Evolutionary conservation across 257 asterid species (phyloP).

Genomic region (Lantana camara): DNA sequence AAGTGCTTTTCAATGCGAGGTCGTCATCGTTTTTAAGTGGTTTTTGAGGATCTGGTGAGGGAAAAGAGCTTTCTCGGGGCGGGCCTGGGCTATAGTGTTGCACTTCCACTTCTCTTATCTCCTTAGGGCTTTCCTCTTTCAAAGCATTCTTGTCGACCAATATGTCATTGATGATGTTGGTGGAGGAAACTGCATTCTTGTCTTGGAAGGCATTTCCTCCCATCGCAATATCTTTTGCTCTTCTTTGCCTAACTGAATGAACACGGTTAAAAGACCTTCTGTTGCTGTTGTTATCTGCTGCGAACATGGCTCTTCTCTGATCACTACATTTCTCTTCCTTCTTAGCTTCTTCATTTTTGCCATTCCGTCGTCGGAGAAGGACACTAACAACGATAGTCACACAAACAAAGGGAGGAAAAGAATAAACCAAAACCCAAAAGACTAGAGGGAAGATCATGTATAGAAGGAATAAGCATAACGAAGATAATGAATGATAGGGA

Average conservation of each 20-base stretch:
- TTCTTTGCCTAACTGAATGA: slow-evolving; percentile 69
- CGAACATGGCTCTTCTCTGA: background rate
- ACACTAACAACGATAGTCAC: slow-evolving; percentile 31
- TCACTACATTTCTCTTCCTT: slow-evolving; percentile 8
- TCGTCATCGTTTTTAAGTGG: slow-evolving; percentile 4
- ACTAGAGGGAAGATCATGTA: slow-evolving; percentile 47
- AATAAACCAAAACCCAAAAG: slow-evolving; percentile 61
- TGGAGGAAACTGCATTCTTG: slow-evolving; percentile 35
- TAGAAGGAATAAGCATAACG: slow-evolving; percentile 39
- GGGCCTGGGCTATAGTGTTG: slow-evolving; percentile 7
- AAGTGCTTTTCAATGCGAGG: slow-evolving; percentile 19
- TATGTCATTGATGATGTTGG: slow-evolving; percentile 17
- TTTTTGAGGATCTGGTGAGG: background rate
- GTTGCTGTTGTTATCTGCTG: slow-evolving; percentile 22
- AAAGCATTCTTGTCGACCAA: slow-evolving; percentile 48
- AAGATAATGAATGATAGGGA: slow-evolving; percentile 50
- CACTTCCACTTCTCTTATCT: slow-evolving; percentile 55
- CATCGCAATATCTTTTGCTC: slow-evolving; percentile 38
- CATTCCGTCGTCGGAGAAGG: slow-evolving; percentile 20
- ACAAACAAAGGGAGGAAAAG: slow-evolving; percentile 38
- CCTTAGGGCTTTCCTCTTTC: slow-evolving; percentile 50
- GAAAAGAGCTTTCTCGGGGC: slow-evolving; percentile 18
- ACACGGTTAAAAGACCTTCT: slow-evolving; percentile 46
- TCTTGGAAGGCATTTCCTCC: slow-evolving; percentile 44
- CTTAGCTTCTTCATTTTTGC: slow-evolving; percentile 17